Evolutionary conservation across 1,284 basidiomycete species (phyloP).

Genomic region (Fomitopsis schrenkii): DNA sequence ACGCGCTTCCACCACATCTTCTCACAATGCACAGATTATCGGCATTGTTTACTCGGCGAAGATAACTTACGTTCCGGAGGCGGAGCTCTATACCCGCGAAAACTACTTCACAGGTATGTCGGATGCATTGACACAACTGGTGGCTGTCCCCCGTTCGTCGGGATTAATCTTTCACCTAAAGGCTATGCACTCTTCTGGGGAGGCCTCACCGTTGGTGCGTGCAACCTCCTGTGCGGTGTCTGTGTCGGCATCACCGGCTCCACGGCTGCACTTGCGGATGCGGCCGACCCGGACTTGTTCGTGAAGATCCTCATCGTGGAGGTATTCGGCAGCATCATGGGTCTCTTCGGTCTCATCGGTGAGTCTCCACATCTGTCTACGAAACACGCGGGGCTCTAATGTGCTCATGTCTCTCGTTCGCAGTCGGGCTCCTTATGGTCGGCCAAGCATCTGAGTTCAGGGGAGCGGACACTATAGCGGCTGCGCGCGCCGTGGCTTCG

Average conservation of each 20-base stretch:
- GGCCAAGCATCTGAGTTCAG: conserved; percentile 52
- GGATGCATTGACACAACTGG: conserved; percentile 14
- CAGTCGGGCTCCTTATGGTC: conserved; percentile 69
- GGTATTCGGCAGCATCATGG: conserved; percentile 91
- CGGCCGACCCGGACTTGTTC: conserved; percentile 88
- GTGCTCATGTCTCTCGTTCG: not conserved
- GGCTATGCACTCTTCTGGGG: conserved; percentile 95
- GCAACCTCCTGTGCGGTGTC: conserved; percentile 92
- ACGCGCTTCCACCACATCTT: not conserved
- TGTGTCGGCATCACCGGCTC: conserved; percentile 91
- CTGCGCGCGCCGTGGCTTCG: conserved; percentile 23
- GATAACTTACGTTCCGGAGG: conserved; percentile 56
- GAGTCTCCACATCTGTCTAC: conserved; percentile 28
- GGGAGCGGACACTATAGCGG: conserved; percentile 27
- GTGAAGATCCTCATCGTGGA: conserved; percentile 95
- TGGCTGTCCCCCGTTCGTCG: not conserved
- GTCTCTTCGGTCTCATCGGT: conserved; percentile 91
- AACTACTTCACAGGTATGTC: conserved; percentile 85
- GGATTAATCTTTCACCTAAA: conserved; percentile 22
- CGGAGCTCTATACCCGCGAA: conserved; percentile 67
- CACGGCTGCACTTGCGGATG: conserved; percentile 89
- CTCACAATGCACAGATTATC: conserved; percentile 60
- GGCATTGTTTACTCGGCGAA: conserved; percentile 92
- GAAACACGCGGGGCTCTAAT: not conserved
- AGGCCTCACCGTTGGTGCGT: conserved; percentile 84